Evolutionary conservation across 2,329 filamentous ascomycete species (phyloP).

Genomic region (Mycosphaerella sp.): DNA sequence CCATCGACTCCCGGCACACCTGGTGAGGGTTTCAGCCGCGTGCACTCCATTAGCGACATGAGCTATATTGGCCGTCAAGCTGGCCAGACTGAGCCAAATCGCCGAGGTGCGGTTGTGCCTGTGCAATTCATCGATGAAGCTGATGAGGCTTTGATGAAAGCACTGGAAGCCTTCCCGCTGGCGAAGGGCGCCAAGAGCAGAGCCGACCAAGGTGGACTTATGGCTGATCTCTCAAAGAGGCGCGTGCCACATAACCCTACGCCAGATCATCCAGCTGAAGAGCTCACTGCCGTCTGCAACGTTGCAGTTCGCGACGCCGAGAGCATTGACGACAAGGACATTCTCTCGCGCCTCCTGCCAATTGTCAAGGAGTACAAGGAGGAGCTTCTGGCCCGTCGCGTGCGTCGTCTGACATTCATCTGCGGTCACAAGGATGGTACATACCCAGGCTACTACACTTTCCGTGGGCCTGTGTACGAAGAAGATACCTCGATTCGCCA

Average conservation of each 20-base stretch:
- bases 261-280: constrained; percentile 55
- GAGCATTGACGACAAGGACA: constrained; percentile 72
- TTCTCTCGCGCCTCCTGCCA: constrained; percentile 64
- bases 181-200: constrained; percentile 38
- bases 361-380: constrained; percentile 76
- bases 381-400: constrained; percentile 71
- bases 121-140: constrained; percentile 91
- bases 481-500: constrained; percentile 97
- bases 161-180: constrained; percentile 72
- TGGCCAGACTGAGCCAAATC: constrained; percentile 60
- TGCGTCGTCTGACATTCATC: constrained; percentile 92
- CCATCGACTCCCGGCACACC: constrained; percentile 65
- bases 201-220: constrained; percentile 45
- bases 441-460: constrained; percentile 96
- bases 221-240: constrained; percentile 68
- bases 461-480: constrained; percentile 81
- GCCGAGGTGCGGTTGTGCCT: constrained; percentile 91
- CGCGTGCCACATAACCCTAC: constrained; percentile 49
- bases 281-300: constrained; percentile 87
- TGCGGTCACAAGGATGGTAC: constrained; percentile 90
- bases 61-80: constrained; percentile 72
- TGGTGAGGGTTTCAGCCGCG: constrained; percentile 63
- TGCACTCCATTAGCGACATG: constrained; percentile 96
- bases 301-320: constrained; percentile 87
- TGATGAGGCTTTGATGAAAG: constrained; percentile 77